Evolutionary conservation across 208 protist genomes (phyloP).

Genomic region (Endotrypanum monterogeii): DNA sequence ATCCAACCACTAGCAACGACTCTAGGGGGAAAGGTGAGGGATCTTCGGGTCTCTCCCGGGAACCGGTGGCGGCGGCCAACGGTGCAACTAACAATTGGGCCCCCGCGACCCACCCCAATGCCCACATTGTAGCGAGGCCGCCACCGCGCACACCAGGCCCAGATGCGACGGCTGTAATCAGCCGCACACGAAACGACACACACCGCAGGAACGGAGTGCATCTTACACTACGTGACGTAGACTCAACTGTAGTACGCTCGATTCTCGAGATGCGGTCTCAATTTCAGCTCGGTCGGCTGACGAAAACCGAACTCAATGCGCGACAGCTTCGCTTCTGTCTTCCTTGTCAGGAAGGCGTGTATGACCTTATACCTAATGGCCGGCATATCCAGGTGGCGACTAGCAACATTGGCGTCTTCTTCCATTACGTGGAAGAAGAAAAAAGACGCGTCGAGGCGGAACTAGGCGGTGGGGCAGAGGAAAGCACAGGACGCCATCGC

Average conservation of each 20-base stretch:
- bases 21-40: neutral
- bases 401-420: conserved; percentile 45
- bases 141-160: neutral
- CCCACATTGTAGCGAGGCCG: conserved; percentile 7
- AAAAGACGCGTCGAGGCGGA: conserved; percentile 20
- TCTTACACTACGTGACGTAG: conserved; percentile 18
- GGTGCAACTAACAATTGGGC: neutral
- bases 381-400: conserved; percentile 39
- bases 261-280: conserved; percentile 24
- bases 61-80: neutral
- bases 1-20: conserved; percentile 4
- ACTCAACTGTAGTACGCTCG: conserved; percentile 28
- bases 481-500: neutral
- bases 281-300: conserved; percentile 22
- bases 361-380: conserved; percentile 53
- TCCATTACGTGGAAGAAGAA: conserved; percentile 38
- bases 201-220: conserved; percentile 11
- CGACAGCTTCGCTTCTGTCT: conserved; percentile 40
- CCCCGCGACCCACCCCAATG: neutral
- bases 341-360: conserved; percentile 27
- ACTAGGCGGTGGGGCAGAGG: neutral
- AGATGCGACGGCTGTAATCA: neutral
- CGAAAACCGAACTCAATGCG: conserved; percentile 27
- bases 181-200: neutral
- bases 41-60: neutral